A percentile compares a stretch with the other conserved stretches of the same genome.
Evolutionary conservation across 129 eudicot genomes (phyloP).

Genomic region (Chrysanthemum lavandulifolium): DNA sequence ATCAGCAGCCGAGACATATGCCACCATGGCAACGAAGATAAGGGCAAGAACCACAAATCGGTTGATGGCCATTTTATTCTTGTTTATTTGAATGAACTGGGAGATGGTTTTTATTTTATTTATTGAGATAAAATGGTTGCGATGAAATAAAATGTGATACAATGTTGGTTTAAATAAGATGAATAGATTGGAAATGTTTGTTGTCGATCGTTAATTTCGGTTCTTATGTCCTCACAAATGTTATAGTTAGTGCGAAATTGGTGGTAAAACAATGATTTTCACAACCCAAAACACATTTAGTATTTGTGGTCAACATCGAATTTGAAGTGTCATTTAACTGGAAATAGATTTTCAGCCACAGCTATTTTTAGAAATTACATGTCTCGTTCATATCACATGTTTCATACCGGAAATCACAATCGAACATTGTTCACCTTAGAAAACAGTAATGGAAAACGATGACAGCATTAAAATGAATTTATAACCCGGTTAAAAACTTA

Average conservation of each 20-base stretch:
- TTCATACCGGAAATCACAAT: too few relatives aligned
- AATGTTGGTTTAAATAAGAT: conserved; percentile 19
- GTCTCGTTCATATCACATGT: too few relatives aligned
- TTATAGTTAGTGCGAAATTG: not conserved
- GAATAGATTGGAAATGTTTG: conserved; percentile 17
- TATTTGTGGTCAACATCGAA: conserved; percentile 11
- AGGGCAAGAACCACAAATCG: conserved; percentile 42
- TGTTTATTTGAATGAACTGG: conserved; percentile 13
- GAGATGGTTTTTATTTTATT: conserved; percentile 23
- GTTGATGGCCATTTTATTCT: conserved; percentile 44
- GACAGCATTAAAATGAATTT: too few relatives aligned
- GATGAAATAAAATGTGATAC: conserved; percentile 19
- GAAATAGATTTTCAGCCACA: too few relatives aligned
- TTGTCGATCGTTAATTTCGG: conserved; percentile 18
- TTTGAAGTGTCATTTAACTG: not conserved
- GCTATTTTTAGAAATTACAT: too few relatives aligned
- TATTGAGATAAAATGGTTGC: conserved; percentile 20
- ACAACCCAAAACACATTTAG: not conserved
- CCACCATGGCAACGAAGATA: conserved; percentile 38
- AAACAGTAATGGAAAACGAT: too few relatives aligned
- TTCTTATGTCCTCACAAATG: conserved; percentile 24
- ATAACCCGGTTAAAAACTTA: too few relatives aligned
- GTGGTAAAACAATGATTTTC: not conserved
- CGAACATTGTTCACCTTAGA: too few relatives aligned
- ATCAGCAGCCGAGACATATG: conserved; percentile 40